A percentile compares a stretch with the other conserved stretches of the same genome.
Evolutionary conservation across 768 basidiomycete genomes (phyloP).

Genomic region (Leccinum boreale): DNA sequence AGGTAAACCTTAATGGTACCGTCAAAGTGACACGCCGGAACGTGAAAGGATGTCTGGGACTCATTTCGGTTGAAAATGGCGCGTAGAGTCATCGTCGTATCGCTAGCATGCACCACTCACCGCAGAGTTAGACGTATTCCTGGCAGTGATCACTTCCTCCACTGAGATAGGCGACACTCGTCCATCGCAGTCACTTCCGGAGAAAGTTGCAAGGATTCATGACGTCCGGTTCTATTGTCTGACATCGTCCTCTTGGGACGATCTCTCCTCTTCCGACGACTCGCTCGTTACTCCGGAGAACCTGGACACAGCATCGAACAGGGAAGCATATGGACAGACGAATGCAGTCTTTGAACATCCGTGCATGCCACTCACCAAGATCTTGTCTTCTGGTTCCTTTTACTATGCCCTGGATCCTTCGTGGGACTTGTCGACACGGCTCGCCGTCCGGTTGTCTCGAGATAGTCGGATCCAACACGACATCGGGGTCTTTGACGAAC

Average conservation of each 20-base stretch:
- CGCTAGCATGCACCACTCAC: slow-evolving; percentile 7
- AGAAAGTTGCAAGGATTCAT: slow-evolving; percentile 79
- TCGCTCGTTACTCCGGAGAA: slow-evolving; percentile 55
- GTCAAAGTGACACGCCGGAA: slow-evolving; percentile 67
- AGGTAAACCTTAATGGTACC: slow-evolving; percentile 64
- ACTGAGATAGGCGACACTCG: slow-evolving; percentile 72
- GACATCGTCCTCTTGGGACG: slow-evolving; percentile 83
- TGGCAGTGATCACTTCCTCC: slow-evolving; percentile 75
- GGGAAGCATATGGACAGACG: slow-evolving; percentile 43
- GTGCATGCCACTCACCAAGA: slow-evolving; percentile 84
- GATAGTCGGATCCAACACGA: slow-evolving; percentile 45
- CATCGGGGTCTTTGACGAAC: slow-evolving; percentile 66
- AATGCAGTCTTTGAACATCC: slow-evolving; percentile 82
- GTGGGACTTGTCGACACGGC: slow-evolving; percentile 89
- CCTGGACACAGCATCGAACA: slow-evolving; percentile 41
- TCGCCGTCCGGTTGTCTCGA: slow-evolving; percentile 65
- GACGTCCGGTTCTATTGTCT: slow-evolving; percentile 89
- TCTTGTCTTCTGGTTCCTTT: slow-evolving; percentile 88
- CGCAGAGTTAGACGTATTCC: slow-evolving; percentile 65
- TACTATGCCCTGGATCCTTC: slow-evolving; percentile 81
- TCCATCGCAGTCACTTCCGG: slow-evolving; percentile 51
- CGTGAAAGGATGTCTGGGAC: slow-evolving; percentile 81
- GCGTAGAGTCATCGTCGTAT: slow-evolving; percentile 19
- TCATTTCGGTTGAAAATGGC: slow-evolving; percentile 74
- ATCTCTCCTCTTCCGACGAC: slow-evolving; percentile 52